Conservation (phyloP, 768 basidiomycete species). For the Kondoa subrosea region DNA sequence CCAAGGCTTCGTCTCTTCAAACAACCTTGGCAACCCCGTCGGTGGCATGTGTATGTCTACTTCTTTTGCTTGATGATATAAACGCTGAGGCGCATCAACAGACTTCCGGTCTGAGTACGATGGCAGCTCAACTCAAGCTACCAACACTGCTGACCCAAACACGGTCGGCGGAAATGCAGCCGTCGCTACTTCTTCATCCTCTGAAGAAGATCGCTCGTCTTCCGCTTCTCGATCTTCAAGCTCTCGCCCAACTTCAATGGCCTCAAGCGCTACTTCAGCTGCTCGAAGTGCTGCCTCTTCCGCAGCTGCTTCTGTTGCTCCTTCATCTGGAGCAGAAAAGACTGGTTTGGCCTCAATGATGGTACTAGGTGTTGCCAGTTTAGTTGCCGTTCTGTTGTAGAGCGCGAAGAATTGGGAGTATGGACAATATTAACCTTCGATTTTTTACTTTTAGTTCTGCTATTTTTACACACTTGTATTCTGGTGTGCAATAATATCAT, state of each 20-base stretch:
- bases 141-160: constrained; percentile 1
- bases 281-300: neutral
- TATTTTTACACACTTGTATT: no score
- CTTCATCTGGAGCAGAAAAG: neutral
- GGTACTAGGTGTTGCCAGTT: neutral
- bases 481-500: no score
- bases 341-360: neutral
- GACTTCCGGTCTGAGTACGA: neutral
- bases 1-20: neutral
- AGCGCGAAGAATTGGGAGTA: no score
- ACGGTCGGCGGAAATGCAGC: neutral
- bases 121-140: neutral
- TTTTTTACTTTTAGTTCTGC: no score
- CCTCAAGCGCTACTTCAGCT: neutral
- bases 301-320: no score
- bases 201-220: neutral
- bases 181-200: neutral
- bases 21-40: neutral
- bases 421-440: no score
- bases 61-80: no score
- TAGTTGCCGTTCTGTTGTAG: neutral
- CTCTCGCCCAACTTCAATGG: neutral
- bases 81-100: no score
- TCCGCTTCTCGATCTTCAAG: neutral
- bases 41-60: constrained; percentile 1